Evolutionary conservation across 768 basidiomycete genomes (phyloP).

Genomic region (Lyophyllum decastes): DNA sequence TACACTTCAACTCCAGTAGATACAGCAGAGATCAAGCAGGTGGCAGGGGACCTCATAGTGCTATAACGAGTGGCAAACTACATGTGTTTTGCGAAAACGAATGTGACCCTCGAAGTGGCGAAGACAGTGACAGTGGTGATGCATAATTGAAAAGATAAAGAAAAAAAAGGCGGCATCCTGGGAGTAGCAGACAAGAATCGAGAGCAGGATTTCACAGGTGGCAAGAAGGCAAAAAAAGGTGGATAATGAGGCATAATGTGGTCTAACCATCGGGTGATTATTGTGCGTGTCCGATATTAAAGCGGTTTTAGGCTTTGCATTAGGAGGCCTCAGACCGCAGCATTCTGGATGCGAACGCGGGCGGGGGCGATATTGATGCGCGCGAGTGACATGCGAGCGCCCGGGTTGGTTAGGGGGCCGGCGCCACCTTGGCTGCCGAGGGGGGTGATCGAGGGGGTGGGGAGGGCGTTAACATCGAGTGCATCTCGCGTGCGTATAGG

Average conservation of each 20-base stretch:
- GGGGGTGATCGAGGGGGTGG: slow-evolving; percentile 48
- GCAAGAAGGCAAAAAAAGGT: neutral
- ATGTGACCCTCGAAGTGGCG: slow-evolving; percentile 8
- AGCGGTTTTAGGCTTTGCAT: slow-evolving; percentile 16
- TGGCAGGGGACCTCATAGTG: slow-evolving; percentile 1
- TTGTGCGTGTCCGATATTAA: slow-evolving; percentile 16
- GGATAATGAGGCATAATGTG: neutral
- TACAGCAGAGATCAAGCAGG: slow-evolving; percentile 12
- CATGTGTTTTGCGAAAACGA: slow-evolving; percentile 9
- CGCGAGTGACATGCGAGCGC: slow-evolving; percentile 59
- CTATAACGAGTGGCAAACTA: slow-evolving; percentile 13
- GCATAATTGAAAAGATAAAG: slow-evolving; percentile 18
- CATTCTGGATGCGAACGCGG: slow-evolving; percentile 47
- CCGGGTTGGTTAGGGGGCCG: slow-evolving; percentile 59
- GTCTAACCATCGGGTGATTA: slow-evolving; percentile 9
- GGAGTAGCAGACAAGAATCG: neutral
- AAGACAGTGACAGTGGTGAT: slow-evolving; percentile 2
- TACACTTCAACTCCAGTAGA: slow-evolving; percentile 15
- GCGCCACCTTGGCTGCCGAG: slow-evolving; percentile 27
- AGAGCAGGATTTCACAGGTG: neutral
- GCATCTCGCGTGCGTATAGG: slow-evolving; percentile 23
- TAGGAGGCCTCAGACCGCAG: slow-evolving; percentile 27
- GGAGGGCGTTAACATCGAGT: slow-evolving; percentile 43
- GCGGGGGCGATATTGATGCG: slow-evolving; percentile 47
- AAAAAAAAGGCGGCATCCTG: neutral